Evolutionary conservation across 148 eudicot genomes (phyloP).

Genomic region (Silene latifolia): DNA sequence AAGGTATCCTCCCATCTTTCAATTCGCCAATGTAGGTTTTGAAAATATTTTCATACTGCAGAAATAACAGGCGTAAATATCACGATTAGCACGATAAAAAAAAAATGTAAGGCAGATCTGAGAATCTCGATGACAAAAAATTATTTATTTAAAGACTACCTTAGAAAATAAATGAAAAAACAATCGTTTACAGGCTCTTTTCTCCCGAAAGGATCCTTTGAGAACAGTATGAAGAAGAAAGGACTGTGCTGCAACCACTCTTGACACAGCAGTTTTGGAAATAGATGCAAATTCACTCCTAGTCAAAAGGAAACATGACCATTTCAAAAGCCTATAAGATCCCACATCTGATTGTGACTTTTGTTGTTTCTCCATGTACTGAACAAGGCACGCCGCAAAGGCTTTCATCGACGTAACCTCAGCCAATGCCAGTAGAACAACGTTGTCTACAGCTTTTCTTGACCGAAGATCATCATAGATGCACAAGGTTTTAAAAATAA

Average conservation of each 20-base stretch:
- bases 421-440: constrained; percentile 53
- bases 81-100: neutral
- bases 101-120: neutral
- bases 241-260: constrained; percentile 70
- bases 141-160: constrained; percentile 34
- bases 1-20: constrained; percentile 58
- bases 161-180: constrained; percentile 59
- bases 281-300: constrained; percentile 69
- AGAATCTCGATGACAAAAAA: neutral
- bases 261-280: constrained; percentile 75
- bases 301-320: constrained; percentile 73
- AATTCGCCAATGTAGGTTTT: constrained; percentile 62
- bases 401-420: constrained; percentile 67
- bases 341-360: constrained; percentile 68
- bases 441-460: constrained; percentile 79
- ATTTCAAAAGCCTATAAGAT: constrained; percentile 75
- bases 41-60: constrained; percentile 58
- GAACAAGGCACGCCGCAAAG: constrained; percentile 89
- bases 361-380: constrained; percentile 74
- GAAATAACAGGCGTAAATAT: constrained; percentile 10
- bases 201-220: constrained; percentile 66
- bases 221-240: constrained; percentile 56
- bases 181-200: constrained; percentile 61
- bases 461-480: constrained; percentile 84
- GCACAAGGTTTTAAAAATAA: constrained; percentile 57